Percentiles rank a stretch among this genome's conserved stretches.
These are phyloP conservation scores for Penicillium cosmopolitanum DNA, from an alignment of 495 filamentous ascomycete genomes.

Conservation along the genomic window DNA sequence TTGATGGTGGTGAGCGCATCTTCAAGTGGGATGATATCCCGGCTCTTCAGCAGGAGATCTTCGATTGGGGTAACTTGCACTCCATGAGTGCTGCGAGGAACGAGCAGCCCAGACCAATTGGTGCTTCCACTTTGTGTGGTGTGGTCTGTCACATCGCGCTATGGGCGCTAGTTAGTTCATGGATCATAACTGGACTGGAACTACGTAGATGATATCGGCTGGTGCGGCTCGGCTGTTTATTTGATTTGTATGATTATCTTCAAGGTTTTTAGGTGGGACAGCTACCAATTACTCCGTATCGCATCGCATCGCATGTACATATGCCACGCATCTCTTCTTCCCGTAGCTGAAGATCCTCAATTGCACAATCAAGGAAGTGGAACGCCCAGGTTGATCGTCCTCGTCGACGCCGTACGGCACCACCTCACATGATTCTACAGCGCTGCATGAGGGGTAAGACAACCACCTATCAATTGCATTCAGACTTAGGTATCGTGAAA, in stretches of 20 bases:
- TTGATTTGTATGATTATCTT: neutral
- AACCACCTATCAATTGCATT: neutral
- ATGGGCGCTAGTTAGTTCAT: neutral
- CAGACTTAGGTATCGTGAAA: slow-evolving; percentile 12
- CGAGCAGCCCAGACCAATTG: slow-evolving; percentile 16
- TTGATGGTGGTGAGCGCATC: slow-evolving; percentile 5
- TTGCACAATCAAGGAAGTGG: neutral
- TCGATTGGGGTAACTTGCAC: slow-evolving; percentile 22
- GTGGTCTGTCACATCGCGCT: slow-evolving; percentile 9
- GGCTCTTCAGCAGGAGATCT: slow-evolving; percentile 18
- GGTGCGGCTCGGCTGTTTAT: neutral
- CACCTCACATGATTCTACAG: slow-evolving; percentile 3
- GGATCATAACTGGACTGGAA: neutral
- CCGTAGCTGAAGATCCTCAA: neutral
- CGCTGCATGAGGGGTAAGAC: slow-evolving; percentile 5
- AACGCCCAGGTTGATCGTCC: too few species aligned
- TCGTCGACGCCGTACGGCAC: neutral
- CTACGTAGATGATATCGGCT: neutral
- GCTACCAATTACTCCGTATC: too few species aligned
- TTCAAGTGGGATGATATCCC: slow-evolving; percentile 16
- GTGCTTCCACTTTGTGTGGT: slow-evolving; percentile 17
- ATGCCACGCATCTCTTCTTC: too few species aligned
- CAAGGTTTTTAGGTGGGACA: neutral
- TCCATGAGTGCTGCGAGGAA: slow-evolving; percentile 10
- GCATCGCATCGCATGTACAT: too few species aligned